A percentile compares a stretch with the other conserved stretches of the same genome.
These are phyloP conservation scores for Paxillus involutus DNA, from an alignment of 768 basidiomycete species.

Conservation along the genomic window DNA sequence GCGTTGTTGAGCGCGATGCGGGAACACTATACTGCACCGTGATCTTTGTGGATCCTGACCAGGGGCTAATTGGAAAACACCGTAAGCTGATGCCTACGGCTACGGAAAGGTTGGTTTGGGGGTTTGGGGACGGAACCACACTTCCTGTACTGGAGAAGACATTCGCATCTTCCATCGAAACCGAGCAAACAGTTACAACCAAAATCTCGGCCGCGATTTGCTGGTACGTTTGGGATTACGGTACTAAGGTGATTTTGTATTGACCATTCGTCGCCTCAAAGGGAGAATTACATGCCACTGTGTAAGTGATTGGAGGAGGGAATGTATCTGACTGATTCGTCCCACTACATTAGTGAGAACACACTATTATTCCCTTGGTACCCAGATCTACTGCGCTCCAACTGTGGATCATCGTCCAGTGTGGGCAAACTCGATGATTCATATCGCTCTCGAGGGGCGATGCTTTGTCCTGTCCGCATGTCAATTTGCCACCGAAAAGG, in stretches of 20 bases:
- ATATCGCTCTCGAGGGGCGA: slow-evolving; percentile 67
- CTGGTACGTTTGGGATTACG: slow-evolving; percentile 39
- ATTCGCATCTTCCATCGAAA: slow-evolving; percentile 29
- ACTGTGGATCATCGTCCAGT: slow-evolving; percentile 59
- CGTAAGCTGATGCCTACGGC: slow-evolving; percentile 67
- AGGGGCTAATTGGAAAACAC: slow-evolving; percentile 59
- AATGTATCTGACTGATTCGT: not conserved
- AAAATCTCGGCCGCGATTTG: slow-evolving; percentile 60
- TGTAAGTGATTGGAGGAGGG: slow-evolving; percentile 34
- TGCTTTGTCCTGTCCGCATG: slow-evolving; percentile 68
- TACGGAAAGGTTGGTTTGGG: slow-evolving; percentile 61
- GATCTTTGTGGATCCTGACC: slow-evolving; percentile 52
- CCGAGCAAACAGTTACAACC: slow-evolving; percentile 28
- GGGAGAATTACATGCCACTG: slow-evolving; percentile 74
- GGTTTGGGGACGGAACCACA: slow-evolving; percentile 54
- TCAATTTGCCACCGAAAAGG: slow-evolving; percentile 54
- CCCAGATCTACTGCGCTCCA: slow-evolving; percentile 63
- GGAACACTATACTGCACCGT: slow-evolving; percentile 64
- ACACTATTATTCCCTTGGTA: slow-evolving; percentile 58
- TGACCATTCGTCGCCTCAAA: slow-evolving; percentile 20
- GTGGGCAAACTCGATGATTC: slow-evolving; percentile 60
- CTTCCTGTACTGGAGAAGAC: slow-evolving; percentile 46
- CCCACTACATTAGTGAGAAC: slow-evolving; percentile 45
- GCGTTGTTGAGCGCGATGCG: slow-evolving; percentile 56
- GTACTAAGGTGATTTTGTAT: too few species aligned